These are phyloP conservation scores for Psilocybe sp. DNA, from an alignment of 768 basidiomycete genomes.

Conservation along the genomic window DNA sequence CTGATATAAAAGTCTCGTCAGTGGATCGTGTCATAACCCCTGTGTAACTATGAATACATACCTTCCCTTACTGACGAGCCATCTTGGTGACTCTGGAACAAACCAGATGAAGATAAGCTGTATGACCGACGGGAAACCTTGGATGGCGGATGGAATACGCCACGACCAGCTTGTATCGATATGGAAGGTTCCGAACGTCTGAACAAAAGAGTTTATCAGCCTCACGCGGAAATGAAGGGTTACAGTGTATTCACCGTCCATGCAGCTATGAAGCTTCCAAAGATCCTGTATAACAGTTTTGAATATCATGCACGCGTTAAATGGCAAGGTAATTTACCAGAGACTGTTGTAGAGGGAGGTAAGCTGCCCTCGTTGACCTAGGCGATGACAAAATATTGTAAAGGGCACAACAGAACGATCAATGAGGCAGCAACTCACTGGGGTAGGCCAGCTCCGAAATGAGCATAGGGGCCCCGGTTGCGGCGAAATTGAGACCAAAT, in stretches of 20 bases:
- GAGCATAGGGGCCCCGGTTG: slow-evolving; percentile 18
- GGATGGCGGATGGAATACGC: slow-evolving; percentile 65
- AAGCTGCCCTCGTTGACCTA: slow-evolving; percentile 18
- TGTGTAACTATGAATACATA: background rate
- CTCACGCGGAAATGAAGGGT: background rate
- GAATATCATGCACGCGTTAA: background rate
- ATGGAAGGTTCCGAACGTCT: slow-evolving; percentile 65
- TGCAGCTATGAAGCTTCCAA: slow-evolving; percentile 42
- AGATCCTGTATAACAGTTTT: slow-evolving; percentile 7
- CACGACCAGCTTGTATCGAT: slow-evolving; percentile 60
- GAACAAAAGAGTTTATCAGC: background rate
- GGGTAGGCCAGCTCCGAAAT: slow-evolving; percentile 22
- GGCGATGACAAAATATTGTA: no score
- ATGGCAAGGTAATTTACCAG: slow-evolving; percentile 10
- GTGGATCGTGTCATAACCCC: background rate
- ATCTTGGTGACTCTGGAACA: slow-evolving; percentile 72
- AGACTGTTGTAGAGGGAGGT: slow-evolving; percentile 22
- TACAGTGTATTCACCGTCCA: slow-evolving; percentile 44
- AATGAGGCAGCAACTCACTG: slow-evolving; percentile 3
- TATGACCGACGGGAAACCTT: slow-evolving; percentile 55
- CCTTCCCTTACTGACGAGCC: slow-evolving; percentile 61
- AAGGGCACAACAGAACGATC: background rate
- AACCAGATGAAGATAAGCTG: slow-evolving; percentile 59
- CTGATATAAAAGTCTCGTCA: slow-evolving; percentile 8
- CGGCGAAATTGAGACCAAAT: slow-evolving; percentile 20